A percentile compares a stretch with the other conserved stretches of the same genome.
phyloP scores from a whole-genome alignment of 1,284 basidiomycete genomes.

The Cutaneotrichosporon dermatis region DNA sequence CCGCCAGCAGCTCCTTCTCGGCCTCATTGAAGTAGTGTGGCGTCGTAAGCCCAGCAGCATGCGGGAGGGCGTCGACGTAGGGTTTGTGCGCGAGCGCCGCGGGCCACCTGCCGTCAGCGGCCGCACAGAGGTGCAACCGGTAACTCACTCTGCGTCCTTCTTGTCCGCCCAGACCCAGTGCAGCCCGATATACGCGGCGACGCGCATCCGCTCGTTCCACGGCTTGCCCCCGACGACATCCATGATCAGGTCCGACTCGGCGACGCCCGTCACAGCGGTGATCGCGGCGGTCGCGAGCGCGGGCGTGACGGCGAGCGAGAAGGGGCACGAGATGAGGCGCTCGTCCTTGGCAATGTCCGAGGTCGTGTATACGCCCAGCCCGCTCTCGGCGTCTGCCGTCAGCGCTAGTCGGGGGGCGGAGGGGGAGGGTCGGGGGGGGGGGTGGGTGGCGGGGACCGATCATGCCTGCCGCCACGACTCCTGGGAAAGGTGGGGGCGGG shows the following conservation, averaged over 20 bases:
- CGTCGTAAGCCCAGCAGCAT: slow-evolving; percentile 58
- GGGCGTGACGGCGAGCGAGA: slow-evolving; percentile 65
- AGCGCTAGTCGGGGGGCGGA: slow-evolving; percentile 8
- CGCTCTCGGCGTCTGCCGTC: slow-evolving; percentile 48
- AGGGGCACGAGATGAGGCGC: slow-evolving; percentile 67
- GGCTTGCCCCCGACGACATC: slow-evolving; percentile 32
- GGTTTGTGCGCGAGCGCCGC: slow-evolving; percentile 51
- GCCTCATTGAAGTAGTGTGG: slow-evolving; percentile 64
- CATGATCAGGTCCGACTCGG: slow-evolving; percentile 19
- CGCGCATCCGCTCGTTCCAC: slow-evolving; percentile 67
- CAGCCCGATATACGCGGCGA: slow-evolving; percentile 64
- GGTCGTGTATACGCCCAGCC: slow-evolving; percentile 59
- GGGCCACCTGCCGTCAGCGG: slow-evolving; percentile 20
- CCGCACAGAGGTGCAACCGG: too few relatives aligned
- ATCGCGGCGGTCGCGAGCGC: slow-evolving; percentile 53
- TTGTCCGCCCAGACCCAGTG: slow-evolving; percentile 58
- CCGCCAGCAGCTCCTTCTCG: slow-evolving; percentile 64
- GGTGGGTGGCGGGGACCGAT: too few relatives aligned
- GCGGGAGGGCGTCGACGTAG: slow-evolving; percentile 67
- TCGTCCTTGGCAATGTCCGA: slow-evolving; percentile 55
- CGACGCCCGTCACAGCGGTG: slow-evolving; percentile 35
- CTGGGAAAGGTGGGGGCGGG: too few relatives aligned
- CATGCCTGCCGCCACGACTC: too few relatives aligned
- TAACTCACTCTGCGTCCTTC: not conserved
- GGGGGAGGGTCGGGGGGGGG: too few relatives aligned